Base-by-base conservation (phyloP, 257 asterid genomes). In the Cynanchum wilfordii region DNA sequence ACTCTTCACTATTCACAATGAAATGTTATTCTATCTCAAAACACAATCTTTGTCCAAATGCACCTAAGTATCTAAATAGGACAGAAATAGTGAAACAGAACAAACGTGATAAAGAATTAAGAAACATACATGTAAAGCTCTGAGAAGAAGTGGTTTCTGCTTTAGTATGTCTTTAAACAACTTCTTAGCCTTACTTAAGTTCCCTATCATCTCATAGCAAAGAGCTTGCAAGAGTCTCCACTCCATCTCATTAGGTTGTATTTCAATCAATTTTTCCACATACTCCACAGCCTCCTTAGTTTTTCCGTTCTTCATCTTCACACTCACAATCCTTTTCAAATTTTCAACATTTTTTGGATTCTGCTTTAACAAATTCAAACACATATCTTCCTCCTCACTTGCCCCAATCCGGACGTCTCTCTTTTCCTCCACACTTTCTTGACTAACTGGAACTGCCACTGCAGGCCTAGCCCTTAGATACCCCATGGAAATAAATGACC, bases 161-260 rank as follows among this genome's bases (percentile, higher is more conserved):
- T 85, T 85, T 75, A 93, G 84, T 50, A 93, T 86, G 45, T 82
- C 83, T 89, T 87, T 85, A 75, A 87, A 89, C 84, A 91, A 82
- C 71, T 83, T 84, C 88, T 82, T 91, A 36, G 98, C 96, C 84
- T 84, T 89, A 45, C 88, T 76, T 71, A 89, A 79, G 69, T 93
- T 79, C 73, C 97, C 98, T 83, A 84, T 84, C 92, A 88, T 84
- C 84, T 93, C 98, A 81, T 84, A 91, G 76, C 95, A 91, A 68
- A 87, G 90, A 33, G 97, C 98, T 82, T 91, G 91, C 87, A 93
- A 80, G 71, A 93, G 93, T 85, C 96, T 85, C 98, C 98, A 91
- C 80, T 93, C 97, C 87, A 91, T 78, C 75, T 89, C 96, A 67
- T 74, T 82, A 47, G 96, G 96, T 80, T 89, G 87, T 78, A 88